Evolutionary conservation across 1,284 basidiomycete genomes (phyloP).

Genomic region (Cryptococcus hybrid): DNA sequence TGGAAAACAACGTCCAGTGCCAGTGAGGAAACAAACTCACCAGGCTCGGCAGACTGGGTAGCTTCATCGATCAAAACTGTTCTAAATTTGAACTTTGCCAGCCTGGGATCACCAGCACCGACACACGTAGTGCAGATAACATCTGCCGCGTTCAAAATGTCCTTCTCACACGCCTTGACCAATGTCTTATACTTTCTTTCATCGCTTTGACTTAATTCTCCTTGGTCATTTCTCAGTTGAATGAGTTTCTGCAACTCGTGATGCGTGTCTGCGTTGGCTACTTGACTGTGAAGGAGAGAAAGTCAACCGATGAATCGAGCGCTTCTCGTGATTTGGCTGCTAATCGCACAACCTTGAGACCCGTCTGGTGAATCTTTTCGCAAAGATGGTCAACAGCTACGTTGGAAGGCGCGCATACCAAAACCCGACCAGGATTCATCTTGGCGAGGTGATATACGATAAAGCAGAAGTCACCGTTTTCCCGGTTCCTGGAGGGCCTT

Average conservation of each 20-base stretch:
- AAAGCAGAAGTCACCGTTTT: constrained; percentile 99
- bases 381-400: constrained; percentile 99
- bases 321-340: constrained; percentile 98
- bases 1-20: neutral
- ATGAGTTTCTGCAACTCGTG: constrained; percentile 97
- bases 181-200: constrained; percentile 97
- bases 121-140: constrained; percentile 99
- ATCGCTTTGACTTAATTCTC: constrained; percentile 92
- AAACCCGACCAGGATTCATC: constrained; percentile 99
- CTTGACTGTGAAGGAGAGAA: constrained; percentile 98
- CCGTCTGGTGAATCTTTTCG: constrained; percentile 96
- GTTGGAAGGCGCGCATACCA: constrained; percentile 98
- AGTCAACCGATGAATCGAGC: constrained; percentile 86
- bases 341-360: constrained; percentile 94
- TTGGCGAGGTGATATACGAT: constrained; percentile 98
- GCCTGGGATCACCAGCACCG: constrained; percentile 91
- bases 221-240: constrained; percentile 94
- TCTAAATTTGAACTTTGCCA: constrained; percentile 96
- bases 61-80: constrained; percentile 99
- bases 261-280: constrained; percentile 92
- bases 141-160: constrained; percentile 91
- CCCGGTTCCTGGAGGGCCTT: constrained; percentile 97
- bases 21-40: constrained; percentile 53
- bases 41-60: constrained; percentile 96
- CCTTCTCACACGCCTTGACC: constrained; percentile 93